Conservation (phyloP, 768 basidiomycete genomes). For the Flagelloscypha sp. region DNA sequence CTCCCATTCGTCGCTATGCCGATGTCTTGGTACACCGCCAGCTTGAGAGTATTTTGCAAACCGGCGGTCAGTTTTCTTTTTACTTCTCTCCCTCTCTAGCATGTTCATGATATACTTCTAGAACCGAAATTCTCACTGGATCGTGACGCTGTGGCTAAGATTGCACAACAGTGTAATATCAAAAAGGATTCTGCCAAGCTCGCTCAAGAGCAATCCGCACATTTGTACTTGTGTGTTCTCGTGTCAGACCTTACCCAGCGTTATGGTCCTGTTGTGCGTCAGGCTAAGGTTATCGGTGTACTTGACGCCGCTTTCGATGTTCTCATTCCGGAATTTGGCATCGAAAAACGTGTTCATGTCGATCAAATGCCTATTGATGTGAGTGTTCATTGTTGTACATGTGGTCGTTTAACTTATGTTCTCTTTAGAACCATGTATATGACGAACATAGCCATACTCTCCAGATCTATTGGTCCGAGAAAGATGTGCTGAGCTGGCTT, state of each 20-base stretch:
- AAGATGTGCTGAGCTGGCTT: slow-evolving; percentile 91
- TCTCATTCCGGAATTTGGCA: slow-evolving; percentile 91
- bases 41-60: slow-evolving; percentile 79
- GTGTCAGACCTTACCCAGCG: slow-evolving; percentile 90
- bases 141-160: slow-evolving; percentile 93
- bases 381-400: slow-evolving; percentile 19
- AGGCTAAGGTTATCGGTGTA: slow-evolving; percentile 91
- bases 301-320: slow-evolving; percentile 99
- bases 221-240: slow-evolving; percentile 90
- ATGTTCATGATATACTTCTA: slow-evolving; percentile 10
- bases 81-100: neutral
- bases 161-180: slow-evolving; percentile 97
- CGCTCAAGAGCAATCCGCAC: slow-evolving; percentile 94
- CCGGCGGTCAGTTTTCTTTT: slow-evolving; percentile 41
- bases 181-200: slow-evolving; percentile 87
- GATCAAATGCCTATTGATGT: slow-evolving; percentile 99
- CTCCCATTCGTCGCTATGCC: slow-evolving; percentile 87
- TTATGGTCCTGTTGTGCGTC: slow-evolving; percentile 91
- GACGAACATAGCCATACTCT: slow-evolving; percentile 91
- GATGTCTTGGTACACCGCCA: slow-evolving; percentile 96
- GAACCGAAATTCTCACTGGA: slow-evolving; percentile 96
- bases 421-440: slow-evolving; percentile 78
- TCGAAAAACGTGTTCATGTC: slow-evolving; percentile 97
- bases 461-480: slow-evolving; percentile 92
- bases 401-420: neutral